Base-by-base conservation (phyloP, 805 yeast genomes). In the Candida awuae region DNA sequence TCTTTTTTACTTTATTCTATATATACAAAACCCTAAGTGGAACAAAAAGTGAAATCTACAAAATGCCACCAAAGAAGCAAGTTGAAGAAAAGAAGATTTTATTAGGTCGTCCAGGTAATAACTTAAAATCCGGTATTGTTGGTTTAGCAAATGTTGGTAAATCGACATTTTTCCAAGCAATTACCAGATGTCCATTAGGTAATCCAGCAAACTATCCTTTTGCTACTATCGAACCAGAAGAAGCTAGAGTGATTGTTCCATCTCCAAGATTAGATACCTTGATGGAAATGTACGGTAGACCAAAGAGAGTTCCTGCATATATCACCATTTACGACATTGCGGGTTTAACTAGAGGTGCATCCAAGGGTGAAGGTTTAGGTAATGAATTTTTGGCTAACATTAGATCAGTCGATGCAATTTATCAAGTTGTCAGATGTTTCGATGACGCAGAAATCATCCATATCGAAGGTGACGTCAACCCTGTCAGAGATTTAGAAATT, bases 181-280 rank as follows among this genome's bases (percentile, higher is more conserved):
- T 92, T 57, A 90, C 97, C 41, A 78, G 80, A 65, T 85, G 88
- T 51, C 86, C 88, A 34, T 68, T 92, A 50, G 97, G 98, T 47
- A 87, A 75, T 68, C 97, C 98, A 41, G 98, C 97, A 43, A 90
- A 90, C 64, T 90, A 88, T 62, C 98, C 98, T 19, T 90, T 86
- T 61, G 98, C 98, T 31, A 90, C 98, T 41, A 86, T 86, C 59
- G 96, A 90, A 53, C 97, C 98, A 39, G 97, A 92, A 68, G 96
- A 90, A 68, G 96, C 97, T 34, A 78, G 94, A 61, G 95, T 90
- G 39, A 77, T 80, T 50, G 97, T 92, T 44, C 96, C 96, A 54
- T 84, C 95, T 45, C 75, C 82, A 45, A 78, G 95, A 61, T 78
- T 92, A 55, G 94, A 90, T 54, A 73, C 70, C 45, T 72, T 92